Evolutionary conservation across 2,329 filamentous ascomycete species (phyloP).

Genomic region (Ramularia endophylla): DNA sequence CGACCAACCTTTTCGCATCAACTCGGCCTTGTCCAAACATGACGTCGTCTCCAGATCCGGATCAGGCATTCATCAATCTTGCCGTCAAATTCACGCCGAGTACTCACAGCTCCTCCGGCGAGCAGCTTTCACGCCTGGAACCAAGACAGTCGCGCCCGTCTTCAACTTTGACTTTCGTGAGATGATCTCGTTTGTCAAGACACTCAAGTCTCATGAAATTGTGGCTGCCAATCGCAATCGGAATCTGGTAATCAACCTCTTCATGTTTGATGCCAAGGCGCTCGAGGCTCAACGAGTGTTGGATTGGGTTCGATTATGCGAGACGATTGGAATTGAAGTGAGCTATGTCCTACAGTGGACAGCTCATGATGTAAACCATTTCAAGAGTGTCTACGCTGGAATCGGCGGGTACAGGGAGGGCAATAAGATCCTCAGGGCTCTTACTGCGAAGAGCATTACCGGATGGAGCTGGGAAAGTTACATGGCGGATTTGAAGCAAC

Average conservation of each 20-base stretch:
- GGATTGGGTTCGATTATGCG: constrained; percentile 9
- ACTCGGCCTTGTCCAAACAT: not conserved
- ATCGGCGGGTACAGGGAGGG: constrained; percentile 12
- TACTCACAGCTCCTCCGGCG: constrained; percentile 12
- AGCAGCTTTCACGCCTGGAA: constrained; percentile 15
- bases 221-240: constrained; percentile 10
- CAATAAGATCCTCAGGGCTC: constrained; percentile 12
- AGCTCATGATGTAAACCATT: constrained; percentile 5
- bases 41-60: no score
- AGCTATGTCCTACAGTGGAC: constrained; percentile 16
- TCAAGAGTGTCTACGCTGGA: constrained; percentile 7
- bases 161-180: constrained; percentile 16
- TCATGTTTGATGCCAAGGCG: constrained; percentile 1
- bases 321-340: constrained; percentile 8
- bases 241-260: constrained; percentile 13
- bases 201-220: constrained; percentile 11
- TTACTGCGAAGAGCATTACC: constrained; percentile 5
- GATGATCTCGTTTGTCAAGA: constrained; percentile 11
- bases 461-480: constrained; percentile 12
- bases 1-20: constrained; percentile 14
- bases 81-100: constrained; percentile 15
- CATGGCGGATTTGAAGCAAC: constrained; percentile 2
- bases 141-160: constrained; percentile 9
- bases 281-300: constrained; percentile 5
- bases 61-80: constrained; percentile 7